Base-by-base conservation (phyloP, 805 yeast species). In the Schwanniomyces occidentalis region DNA sequence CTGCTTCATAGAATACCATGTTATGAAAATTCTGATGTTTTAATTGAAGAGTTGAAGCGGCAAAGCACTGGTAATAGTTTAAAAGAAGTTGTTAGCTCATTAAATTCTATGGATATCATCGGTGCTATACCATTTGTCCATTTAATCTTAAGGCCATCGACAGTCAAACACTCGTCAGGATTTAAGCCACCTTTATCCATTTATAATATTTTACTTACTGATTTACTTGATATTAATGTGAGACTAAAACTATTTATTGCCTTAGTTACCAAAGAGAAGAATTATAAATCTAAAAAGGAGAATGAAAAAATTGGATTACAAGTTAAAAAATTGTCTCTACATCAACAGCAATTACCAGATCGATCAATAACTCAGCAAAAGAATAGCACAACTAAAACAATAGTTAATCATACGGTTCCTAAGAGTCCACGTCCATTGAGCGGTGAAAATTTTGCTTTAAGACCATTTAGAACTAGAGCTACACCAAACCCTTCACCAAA, bases 401-500 rank as follows among this genome's bases (percentile, higher is more conserved):
- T 9, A 16, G 14, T 30, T 39, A 28, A 16, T 3, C 26, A 18
- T 19, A 10, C 31, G 2, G 9, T 34, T 13, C 49, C 42, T 12
- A 44, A 40, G 18, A 53, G 53, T 32, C 56, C 60, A 5, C 40
- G 45, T n/a, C 58, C 61, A 12, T 28, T 44, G 4, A 46, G 22
- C 13, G 47, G 46, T 5, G 72, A 61, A 4, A 58, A 47, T 27
- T 67, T 69, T 40, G 44, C 67, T 3, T 54, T 66, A 35, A 47
- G 74, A 29, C 73, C 73, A 3, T 69, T 69, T 40, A 52, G 65
- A 33, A 69, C 74, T 1, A 60, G 58, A 13, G 44, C 55, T 1
- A 65, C 73, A 1, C 74, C 74, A 3, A 42, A 51, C 14, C 66
- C 71, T 1, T 61, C 71, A 1, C 74, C 73, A 1, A 41, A 49